A percentile compares a stretch with the other conserved stretches of the same genome.
phyloP scores from a whole-genome alignment of 2,329 filamentous ascomycete genomes.

The Claviceps pazoutovae region DNA sequence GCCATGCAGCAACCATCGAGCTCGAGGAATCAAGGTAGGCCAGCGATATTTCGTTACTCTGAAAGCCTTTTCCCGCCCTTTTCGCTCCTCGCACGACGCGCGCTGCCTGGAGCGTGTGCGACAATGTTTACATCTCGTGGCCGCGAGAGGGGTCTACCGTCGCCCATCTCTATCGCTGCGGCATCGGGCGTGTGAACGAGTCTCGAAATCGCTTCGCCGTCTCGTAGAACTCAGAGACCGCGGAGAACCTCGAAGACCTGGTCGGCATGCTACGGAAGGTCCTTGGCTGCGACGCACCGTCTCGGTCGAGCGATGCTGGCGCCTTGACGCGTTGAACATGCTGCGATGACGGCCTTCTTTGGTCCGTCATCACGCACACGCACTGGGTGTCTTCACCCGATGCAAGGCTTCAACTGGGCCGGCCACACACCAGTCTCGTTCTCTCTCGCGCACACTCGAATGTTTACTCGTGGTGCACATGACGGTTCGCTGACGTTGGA shows the following conservation, averaged over 20 bases:
- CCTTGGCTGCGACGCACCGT: neutral
- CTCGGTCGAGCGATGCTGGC: neutral
- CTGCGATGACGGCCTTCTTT: neutral
- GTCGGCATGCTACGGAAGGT: neutral
- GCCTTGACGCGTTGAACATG: neutral
- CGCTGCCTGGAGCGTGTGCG: neutral
- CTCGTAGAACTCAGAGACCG: neutral
- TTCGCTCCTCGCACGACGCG: neutral
- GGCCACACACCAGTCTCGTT: neutral
- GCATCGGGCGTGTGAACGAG: neutral
- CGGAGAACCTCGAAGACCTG: neutral
- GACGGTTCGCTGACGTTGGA: conserved; percentile 11
- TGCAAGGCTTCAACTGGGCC: neutral
- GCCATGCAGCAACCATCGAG: conserved; percentile 11
- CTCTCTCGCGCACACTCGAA: too few species aligned
- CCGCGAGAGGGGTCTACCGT: neutral
- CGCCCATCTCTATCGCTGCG: neutral
- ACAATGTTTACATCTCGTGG: neutral
- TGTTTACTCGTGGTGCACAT: neutral
- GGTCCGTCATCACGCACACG: neutral
- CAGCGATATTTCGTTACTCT: conserved; percentile 4
- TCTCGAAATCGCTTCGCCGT: neutral
- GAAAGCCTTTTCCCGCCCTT: neutral
- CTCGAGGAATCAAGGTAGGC: conserved; percentile 11
- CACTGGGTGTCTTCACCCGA: neutral